These are phyloP conservation scores for Neodidymelliopsis sp. DNA, from an alignment of 2,329 filamentous ascomycete species.

Conservation along the genomic window DNA sequence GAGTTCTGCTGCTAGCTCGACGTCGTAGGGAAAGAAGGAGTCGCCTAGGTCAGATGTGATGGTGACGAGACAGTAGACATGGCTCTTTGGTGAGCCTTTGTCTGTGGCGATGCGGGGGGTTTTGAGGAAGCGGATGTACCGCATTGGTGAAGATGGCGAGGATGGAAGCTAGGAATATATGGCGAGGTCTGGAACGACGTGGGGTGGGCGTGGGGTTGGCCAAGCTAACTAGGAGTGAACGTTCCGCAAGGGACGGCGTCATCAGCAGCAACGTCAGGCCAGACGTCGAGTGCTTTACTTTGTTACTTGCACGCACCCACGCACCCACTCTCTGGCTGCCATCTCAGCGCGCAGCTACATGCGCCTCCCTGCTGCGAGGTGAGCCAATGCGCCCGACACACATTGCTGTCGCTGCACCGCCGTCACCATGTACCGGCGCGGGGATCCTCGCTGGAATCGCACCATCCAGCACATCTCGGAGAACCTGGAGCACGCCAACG, in stretches of 20 bases:
- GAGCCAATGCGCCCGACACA: constrained; percentile 9
- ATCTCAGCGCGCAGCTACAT: constrained; percentile 26
- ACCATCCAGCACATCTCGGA: constrained; percentile 92
- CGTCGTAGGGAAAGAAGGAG: constrained; percentile 62
- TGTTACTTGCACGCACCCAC: no score
- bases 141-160: constrained; percentile 33
- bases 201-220: constrained; percentile 10
- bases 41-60: constrained; percentile 75
- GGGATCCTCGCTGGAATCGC: constrained; percentile 87
- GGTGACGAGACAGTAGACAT: constrained; percentile 59
- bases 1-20: constrained; percentile 54
- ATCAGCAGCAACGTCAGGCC: constrained; percentile 3
- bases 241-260: constrained; percentile 5
- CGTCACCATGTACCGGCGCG: constrained; percentile 64
- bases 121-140: constrained; percentile 74
- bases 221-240: constrained; percentile 6
- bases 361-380: constrained; percentile 33
- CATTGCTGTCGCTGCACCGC: constrained; percentile 12
- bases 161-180: no score
- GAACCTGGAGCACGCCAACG: constrained; percentile 88
- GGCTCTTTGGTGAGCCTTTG: constrained; percentile 30
- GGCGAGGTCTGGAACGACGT: constrained; percentile 2
- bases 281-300: constrained; percentile 2
- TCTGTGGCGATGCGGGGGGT: constrained; percentile 59
- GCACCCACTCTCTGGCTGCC: no score